Evolutionary conservation across 139 green algal species (phyloP).

Genomic region (Chlamydomonas schloesseri): DNA sequence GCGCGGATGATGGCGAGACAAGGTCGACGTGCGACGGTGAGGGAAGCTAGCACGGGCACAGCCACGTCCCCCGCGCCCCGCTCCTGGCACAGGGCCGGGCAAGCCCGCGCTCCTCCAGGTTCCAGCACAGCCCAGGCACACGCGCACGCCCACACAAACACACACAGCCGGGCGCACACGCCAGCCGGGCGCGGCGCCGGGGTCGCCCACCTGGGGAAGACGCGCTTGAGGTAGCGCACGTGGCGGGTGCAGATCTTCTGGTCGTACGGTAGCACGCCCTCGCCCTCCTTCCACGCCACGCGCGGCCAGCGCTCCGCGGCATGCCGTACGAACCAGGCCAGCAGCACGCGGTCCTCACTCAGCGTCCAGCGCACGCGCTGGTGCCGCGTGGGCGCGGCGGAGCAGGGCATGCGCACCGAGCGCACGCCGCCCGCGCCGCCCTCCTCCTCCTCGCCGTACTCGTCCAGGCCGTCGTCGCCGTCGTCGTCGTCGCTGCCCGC

Average conservation of each 20-base stretch:
- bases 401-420: background rate
- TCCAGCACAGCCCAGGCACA: too few relatives aligned
- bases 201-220: background rate
- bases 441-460: too few relatives aligned
- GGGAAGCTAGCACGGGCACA: too few relatives aligned
- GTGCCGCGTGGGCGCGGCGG: slow-evolving; percentile 3
- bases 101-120: too few relatives aligned
- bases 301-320: background rate
- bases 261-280: slow-evolving; percentile 1
- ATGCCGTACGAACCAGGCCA: background rate
- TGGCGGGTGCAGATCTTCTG: background rate
- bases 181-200: too few relatives aligned
- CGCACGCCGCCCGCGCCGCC: background rate
- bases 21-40: too few relatives aligned
- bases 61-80: too few relatives aligned
- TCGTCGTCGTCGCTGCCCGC: background rate
- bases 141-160: too few relatives aligned
- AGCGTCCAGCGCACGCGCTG: slow-evolving; percentile 18
- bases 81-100: too few relatives aligned
- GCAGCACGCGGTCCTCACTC: slow-evolving; percentile 22
- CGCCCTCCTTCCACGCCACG: background rate
- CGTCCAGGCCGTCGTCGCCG: too few relatives aligned
- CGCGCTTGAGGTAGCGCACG: slow-evolving; percentile 14
- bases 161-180: too few relatives aligned
- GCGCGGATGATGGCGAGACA: too few relatives aligned